Percentiles rank a stretch among this genome's conserved stretches.
phyloP scores from a whole-genome alignment of 2,329 filamentous ascomycete genomes.

The Rutstroemia sp. region DNA sequence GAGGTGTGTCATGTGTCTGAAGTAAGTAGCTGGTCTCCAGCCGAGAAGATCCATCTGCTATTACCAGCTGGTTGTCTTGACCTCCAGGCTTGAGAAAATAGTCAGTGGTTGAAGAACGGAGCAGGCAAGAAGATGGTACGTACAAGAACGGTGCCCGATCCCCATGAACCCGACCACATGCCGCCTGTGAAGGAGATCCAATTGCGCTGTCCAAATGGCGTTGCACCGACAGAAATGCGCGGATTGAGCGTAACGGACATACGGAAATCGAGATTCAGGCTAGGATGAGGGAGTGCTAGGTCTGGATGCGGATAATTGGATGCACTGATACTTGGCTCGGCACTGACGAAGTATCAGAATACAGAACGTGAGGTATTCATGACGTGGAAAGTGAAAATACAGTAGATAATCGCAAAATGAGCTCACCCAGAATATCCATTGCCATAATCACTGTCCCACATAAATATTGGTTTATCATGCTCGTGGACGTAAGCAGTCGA shows the following conservation, averaged over 20 bases:
- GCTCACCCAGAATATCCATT: not conserved
- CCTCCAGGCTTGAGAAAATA: slow-evolving; percentile 25
- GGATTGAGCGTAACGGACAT: slow-evolving; percentile 40
- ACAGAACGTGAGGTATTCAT: not conserved
- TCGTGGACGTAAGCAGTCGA: not conserved
- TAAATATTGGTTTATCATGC: not conserved
- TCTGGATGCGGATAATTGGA: slow-evolving; percentile 9
- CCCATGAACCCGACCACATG: slow-evolving; percentile 42
- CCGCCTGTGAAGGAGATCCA: slow-evolving; percentile 42
- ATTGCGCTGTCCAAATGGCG: slow-evolving; percentile 37
- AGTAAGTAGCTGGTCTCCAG: slow-evolving; percentile 44
- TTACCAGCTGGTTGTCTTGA: slow-evolving; percentile 32
- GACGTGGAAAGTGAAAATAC: not conserved
- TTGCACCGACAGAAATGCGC: slow-evolving; percentile 36
- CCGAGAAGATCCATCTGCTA: slow-evolving; percentile 25
- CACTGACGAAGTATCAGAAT: not conserved
- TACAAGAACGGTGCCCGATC: slow-evolving; percentile 38
- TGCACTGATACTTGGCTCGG: not conserved
- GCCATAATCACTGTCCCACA: not conserved
- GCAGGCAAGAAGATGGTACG: not conserved
- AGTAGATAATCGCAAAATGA: not conserved
- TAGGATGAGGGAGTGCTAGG: slow-evolving; percentile 34
- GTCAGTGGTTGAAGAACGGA: not conserved
- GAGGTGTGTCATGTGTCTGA: slow-evolving; percentile 39
- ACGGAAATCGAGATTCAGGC: slow-evolving; percentile 42